Conservation (phyloP, 768 basidiomycete species). For the Termitomyces sp. region DNA sequence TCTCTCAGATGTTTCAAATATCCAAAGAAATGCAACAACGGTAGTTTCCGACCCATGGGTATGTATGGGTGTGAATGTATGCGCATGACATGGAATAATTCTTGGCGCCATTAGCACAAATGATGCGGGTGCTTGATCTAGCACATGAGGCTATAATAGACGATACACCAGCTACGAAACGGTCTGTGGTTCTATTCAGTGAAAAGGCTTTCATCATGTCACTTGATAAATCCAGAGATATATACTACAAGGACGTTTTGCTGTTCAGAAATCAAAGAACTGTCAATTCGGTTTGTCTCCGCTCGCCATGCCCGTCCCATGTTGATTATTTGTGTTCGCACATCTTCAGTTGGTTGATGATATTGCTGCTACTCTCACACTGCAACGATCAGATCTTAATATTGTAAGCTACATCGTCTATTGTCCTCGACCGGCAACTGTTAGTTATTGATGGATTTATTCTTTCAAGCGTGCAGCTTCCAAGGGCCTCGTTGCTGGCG, state of each 20-base stretch:
- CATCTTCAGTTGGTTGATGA: conserved; percentile 76
- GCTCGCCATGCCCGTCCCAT: not conserved
- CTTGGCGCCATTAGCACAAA: conserved; percentile 47
- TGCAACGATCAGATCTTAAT: conserved; percentile 74
- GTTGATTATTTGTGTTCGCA: conserved; percentile 1
- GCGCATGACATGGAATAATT: not conserved
- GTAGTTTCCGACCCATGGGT: conserved; percentile 41
- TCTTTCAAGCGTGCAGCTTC: conserved; percentile 71
- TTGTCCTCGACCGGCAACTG: not conserved
- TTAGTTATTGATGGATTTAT: conserved; percentile 4
- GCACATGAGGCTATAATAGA: conserved; percentile 64
- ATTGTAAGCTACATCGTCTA: conserved; percentile 47
- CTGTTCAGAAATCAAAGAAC: conserved; percentile 76
- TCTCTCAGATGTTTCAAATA: conserved; percentile 27
- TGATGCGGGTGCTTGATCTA: conserved; percentile 63
- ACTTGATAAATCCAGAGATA: conserved; percentile 49
- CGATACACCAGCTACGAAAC: conserved; percentile 59
- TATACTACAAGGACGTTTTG: conserved; percentile 82
- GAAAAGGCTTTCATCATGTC: conserved; percentile 6
- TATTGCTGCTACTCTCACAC: conserved; percentile 75
- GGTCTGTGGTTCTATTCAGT: conserved; percentile 32
- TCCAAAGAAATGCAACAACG: conserved; percentile 31
- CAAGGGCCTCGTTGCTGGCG: conserved; percentile 84
- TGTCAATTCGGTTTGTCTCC: conserved; percentile 64
- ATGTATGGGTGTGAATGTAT: conserved; percentile 17